Base-by-base conservation (phyloP, 768 basidiomycete genomes). In the Trametes sanguinea region DNA sequence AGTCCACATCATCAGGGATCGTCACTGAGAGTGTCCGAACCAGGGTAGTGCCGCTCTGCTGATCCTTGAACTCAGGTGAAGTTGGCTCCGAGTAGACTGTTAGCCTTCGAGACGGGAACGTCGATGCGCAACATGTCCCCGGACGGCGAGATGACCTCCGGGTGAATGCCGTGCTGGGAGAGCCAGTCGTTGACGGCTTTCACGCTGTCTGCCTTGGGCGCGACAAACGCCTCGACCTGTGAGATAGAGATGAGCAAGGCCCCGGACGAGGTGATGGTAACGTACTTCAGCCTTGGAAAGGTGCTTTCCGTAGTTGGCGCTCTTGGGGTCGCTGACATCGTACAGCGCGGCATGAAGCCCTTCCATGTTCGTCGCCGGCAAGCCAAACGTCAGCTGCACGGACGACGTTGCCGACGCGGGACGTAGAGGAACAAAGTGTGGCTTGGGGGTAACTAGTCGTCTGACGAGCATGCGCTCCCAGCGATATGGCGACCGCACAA, bases 21-120 rank as follows among this genome's bases (percentile, higher is more conserved):
- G 77, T 75, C 64, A 76, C 76, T 7, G 65, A 63, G 11, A 79
- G 69, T 3, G 77, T 77, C 47, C 76, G 72, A 37, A 77, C 61
- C 32, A 67, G 66, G 16, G 67, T 46, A 39, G 54, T 64, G 52
- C 75, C 74, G 33, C 70, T 72, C 2, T 62, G 61, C n/a, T 46
- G 32, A 60, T 79, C 45, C 45, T 46, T 46, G 45, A 46, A 46
- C 7, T 22, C 45, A 3, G 50, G 50, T 60, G 30, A 52, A 60
- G 16, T 52, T 60, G 27, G 58, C 58, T 40, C 32, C 33, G 4
- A 60, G 44, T 27, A 60, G 43, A 2, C 51, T 22, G 51, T 60
- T 60, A 16, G 58, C 58, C 27, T 51, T 39, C 51, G 50, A 22
- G 40, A 51, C 35, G 42, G 46, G n/a, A 39, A 44, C 4, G 29